These are phyloP conservation scores for Nannochloris sp. DNA, from an alignment of 139 green algal species.

Conservation along the genomic window DNA sequence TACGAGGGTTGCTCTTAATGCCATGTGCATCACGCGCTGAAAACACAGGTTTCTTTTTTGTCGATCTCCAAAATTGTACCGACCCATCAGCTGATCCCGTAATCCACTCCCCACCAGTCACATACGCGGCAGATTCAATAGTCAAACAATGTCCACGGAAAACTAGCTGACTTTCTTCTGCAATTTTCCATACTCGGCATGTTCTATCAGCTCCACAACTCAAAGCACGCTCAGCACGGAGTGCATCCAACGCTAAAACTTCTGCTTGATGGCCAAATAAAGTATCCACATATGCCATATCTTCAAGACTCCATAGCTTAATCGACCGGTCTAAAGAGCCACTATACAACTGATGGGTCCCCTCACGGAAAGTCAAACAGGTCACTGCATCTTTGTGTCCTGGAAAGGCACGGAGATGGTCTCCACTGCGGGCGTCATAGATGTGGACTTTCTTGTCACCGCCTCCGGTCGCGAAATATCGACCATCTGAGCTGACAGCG, in stretches of 20 bases:
- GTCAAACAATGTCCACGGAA: conserved; percentile 55
- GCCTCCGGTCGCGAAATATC: conserved; percentile 73
- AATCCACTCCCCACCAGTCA: conserved; percentile 73
- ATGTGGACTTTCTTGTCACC: conserved; percentile 75
- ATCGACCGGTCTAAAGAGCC: conserved; percentile 68
- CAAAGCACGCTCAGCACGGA: conserved; percentile 66
- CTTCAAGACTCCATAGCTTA: conserved; percentile 91
- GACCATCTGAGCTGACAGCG: conserved; percentile 57
- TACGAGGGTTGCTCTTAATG: background rate
- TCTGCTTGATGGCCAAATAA: conserved; percentile 80
- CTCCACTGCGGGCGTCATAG: conserved; percentile 58
- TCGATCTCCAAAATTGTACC: conserved; percentile 54
- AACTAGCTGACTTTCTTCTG: conserved; percentile 93
- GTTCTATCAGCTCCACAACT: conserved; percentile 73
- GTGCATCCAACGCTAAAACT: conserved; percentile 64
- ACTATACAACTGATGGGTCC: conserved; percentile 73
- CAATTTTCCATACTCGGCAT: conserved; percentile 92
- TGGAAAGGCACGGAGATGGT: conserved; percentile 37
- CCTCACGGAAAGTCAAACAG: conserved; percentile 73
- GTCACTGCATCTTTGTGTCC: conserved; percentile 69
- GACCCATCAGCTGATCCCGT: conserved; percentile 62
- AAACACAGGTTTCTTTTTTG: conserved; percentile 68
- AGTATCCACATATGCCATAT: conserved; percentile 91
- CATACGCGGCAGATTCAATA: conserved; percentile 54
- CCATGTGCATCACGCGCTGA: conserved; percentile 7